These are phyloP conservation scores for Fraxinus sp. DNA, from an alignment of 305 asterid genomes.

Conservation along the genomic window DNA sequence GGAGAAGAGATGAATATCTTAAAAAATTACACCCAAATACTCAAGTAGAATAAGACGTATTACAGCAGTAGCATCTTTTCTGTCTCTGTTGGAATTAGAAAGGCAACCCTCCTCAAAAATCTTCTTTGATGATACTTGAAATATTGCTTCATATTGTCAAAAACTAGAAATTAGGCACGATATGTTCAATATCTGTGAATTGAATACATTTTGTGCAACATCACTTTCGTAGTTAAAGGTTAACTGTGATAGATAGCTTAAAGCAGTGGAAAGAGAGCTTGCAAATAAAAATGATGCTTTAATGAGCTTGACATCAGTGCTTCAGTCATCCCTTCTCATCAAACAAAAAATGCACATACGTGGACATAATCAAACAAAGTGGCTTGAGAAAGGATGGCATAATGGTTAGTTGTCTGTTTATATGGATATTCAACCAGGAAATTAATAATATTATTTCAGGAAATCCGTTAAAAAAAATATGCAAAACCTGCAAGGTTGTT, in stretches of 20 bases:
- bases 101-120: background rate
- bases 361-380: background rate
- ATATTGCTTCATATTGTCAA: background rate
- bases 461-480: background rate
- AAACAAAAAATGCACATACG: background rate
- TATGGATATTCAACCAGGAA: background rate
- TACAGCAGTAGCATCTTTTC: background rate
- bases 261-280: background rate
- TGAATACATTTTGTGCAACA: background rate
- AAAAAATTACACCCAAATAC: background rate
- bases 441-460: background rate
- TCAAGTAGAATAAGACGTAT: background rate
- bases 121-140: background rate
- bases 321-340: background rate
- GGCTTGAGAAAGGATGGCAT: background rate
- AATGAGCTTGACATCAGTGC: background rate
- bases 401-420: background rate
- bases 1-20: background rate
- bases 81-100: background rate
- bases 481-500: background rate
- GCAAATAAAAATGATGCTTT: background rate
- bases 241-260: background rate
- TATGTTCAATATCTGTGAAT: background rate
- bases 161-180: background rate
- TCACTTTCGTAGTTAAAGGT: background rate